Base-by-base conservation (phyloP, 768 basidiomycete species). In the Mycena vulgaris region DNA sequence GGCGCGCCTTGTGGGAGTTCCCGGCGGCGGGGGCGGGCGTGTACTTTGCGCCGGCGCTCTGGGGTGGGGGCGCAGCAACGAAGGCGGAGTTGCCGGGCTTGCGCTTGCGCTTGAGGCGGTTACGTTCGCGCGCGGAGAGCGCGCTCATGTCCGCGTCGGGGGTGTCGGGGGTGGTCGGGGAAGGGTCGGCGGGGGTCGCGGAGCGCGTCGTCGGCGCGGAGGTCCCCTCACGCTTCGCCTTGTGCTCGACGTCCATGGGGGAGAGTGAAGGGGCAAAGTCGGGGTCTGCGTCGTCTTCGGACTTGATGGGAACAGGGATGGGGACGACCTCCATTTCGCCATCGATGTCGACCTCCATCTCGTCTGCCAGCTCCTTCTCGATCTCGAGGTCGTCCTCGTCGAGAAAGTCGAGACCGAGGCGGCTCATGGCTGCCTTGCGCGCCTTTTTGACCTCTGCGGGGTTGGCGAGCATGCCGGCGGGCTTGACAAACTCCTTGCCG, bases 51-150 rank as follows among this genome's bases (percentile, higher is more conserved):
- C 89, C 87, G 0, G 89, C 74, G 53, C 80, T 76, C 74, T 91
- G 89, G 28, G 90, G 85, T 2, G 93, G 92, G 42, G 42, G 42
- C 5, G 90, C 91, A 2, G 92, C 87, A 19, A 96, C 95, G 74
- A 95, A 95, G 1, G 93, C 94, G 35, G 91, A 84, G 76, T 93
- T 94, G 5, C 95, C 96, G 5, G 88, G 87, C 76, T 97, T 98
- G 64, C 97, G 93, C 78, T 99, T 99, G 31, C 98, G 89, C 80
- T 99, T 99, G 35, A 99, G 84, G 53, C 97, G 89, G 78, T 98
- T 98, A 35, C 94, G 90, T 80, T 99, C 97, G 62, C 98, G 90
- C 14, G 96, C 95, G 35, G 96, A 98, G 51, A 99, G 83, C 8
- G 87, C 88, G 48, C 76, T 82, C 5, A 84, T 69, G 70, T 92